Base-by-base conservation (phyloP, 495 filamentous ascomycete genomes). In the Cetradonia linearis region DNA sequence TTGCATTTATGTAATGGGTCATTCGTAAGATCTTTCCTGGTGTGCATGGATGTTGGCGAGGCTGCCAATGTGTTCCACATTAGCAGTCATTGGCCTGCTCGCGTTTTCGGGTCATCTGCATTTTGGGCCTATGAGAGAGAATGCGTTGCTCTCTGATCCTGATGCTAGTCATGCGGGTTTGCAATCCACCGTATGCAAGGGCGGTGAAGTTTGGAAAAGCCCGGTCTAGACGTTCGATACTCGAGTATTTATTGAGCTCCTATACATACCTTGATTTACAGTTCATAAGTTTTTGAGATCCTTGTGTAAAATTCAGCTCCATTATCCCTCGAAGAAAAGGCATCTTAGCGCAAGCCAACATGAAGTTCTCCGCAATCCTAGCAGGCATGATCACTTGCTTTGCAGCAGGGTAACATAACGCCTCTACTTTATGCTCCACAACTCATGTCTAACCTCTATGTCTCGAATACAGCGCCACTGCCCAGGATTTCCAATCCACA, bases 351-450 rank as follows among this genome's bases (percentile, higher is more conserved):
- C 40, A 47, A 20, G 33, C 18, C 33, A 61, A 55, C 9, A 61
- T 61, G 59, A 55, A 40, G 28, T 55, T 11, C 59, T 42, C 40
- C 36, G 3, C 36, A 18, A 33, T 47, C 38, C 3, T 37, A n/a
- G 59, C 59, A 55, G 46, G 59, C 59, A 44, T 18, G 5, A 18
- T 56, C 11, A 49, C 59, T 55, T 55, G 30, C 59, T 27, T 42
- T 1, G 53, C 37, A 33, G 40, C 28, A 25, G 25, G 27, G 59
- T 61, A 61, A 47, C 2, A 0, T 36, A 11, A 7, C 8, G 31
- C 27, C 1, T n/a, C 40, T 9, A 9, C 18, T 28, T 27, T n/a
- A n/a, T n/a, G n/a, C 7, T 2, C 18, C 36, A 14, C 9, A 33
- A 9, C 33, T 2, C 8, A 1, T 33, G 11, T 61, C 50, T 61